These are phyloP conservation scores for Tetraselmis chui DNA, from an alignment of 139 green algal genomes.

Conservation along the genomic window DNA sequence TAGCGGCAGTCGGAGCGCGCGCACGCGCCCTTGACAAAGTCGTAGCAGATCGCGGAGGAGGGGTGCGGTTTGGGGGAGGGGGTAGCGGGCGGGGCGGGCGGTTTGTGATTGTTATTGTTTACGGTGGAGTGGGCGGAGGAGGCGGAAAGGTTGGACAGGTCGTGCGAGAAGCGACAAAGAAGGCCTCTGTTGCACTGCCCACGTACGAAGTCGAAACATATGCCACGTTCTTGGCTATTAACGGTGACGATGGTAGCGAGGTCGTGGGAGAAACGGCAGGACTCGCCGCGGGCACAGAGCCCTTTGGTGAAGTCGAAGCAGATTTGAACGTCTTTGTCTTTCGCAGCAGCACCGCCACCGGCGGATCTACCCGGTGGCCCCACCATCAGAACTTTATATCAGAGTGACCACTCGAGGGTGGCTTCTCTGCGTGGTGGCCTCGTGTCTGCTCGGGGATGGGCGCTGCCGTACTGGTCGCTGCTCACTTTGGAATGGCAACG, in stretches of 20 bases:
- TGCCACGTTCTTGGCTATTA: slow-evolving; percentile 77
- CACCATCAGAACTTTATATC: no score
- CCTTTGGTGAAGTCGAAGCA: slow-evolving; percentile 89
- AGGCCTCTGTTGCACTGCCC: slow-evolving; percentile 68
- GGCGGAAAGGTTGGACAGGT: slow-evolving; percentile 56
- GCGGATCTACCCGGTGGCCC: no score
- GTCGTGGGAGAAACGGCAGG: slow-evolving; percentile 81
- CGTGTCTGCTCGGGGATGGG: no score
- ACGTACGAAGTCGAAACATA: slow-evolving; percentile 85
- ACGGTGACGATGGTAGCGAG: slow-evolving; percentile 65
- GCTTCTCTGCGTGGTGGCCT: no score
- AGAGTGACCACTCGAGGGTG: no score
- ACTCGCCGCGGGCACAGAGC: slow-evolving; percentile 60
- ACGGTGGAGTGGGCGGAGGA: no score
- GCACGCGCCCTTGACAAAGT: slow-evolving; percentile 80
- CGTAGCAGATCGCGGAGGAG: slow-evolving; percentile 70
- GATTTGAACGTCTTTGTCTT: slow-evolving; percentile 46
- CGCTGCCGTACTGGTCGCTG: no score
- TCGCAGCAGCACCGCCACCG: no score
- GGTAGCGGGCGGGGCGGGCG: not conserved
- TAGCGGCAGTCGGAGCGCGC: slow-evolving; percentile 60
- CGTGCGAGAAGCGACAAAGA: slow-evolving; percentile 81
- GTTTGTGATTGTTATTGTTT: slow-evolving; percentile 1
- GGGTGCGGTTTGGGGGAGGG: not conserved
- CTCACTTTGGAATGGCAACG: no score